Evolutionary conservation across 2,329 filamentous ascomycete genomes (phyloP).

Genomic region (Colletotrichum lindemuthianum): DNA sequence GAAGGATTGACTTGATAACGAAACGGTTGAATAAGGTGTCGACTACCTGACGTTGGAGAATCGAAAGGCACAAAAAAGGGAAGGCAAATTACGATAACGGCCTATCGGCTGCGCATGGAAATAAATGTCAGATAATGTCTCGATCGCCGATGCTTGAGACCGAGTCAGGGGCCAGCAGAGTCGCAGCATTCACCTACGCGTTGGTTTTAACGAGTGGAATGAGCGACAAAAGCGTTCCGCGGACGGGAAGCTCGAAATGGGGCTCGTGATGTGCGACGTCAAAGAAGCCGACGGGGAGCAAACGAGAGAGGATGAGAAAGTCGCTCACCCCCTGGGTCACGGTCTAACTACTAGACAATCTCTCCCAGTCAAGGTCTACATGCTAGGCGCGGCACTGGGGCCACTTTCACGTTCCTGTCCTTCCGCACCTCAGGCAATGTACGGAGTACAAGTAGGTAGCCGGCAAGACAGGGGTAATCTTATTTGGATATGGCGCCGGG

Average conservation of each 20-base stretch:
- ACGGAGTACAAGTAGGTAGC: too few species aligned
- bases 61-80: constrained; percentile 3
- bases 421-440: constrained; percentile 9
- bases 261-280: constrained; percentile 6
- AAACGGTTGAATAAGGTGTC: constrained; percentile 2
- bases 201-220: constrained; percentile 17
- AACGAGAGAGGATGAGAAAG: constrained; percentile 10
- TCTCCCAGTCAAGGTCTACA: background rate
- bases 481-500: constrained; percentile 1
- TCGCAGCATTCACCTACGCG: constrained; percentile 5
- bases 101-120: background rate
- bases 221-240: constrained; percentile 32
- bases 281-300: constrained; percentile 14
- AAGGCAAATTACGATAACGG: constrained; percentile 8
- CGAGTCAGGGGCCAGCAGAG: constrained; percentile 5
- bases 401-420: constrained; percentile 19
- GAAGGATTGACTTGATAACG: constrained; percentile 11
- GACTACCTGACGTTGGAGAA: background rate
- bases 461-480: constrained; percentile 6
- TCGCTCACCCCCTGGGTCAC: constrained; percentile 10
- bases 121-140: constrained; percentile 19
- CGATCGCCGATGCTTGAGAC: constrained; percentile 11
- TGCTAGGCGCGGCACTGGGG: constrained; percentile 11
- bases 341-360: background rate
- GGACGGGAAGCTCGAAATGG: constrained; percentile 14